A percentile compares a stretch with the other conserved stretches of the same genome.
phyloP scores from a whole-genome alignment of 345 rosid genomes.

The Eucalyptus cloeziana region DNA sequence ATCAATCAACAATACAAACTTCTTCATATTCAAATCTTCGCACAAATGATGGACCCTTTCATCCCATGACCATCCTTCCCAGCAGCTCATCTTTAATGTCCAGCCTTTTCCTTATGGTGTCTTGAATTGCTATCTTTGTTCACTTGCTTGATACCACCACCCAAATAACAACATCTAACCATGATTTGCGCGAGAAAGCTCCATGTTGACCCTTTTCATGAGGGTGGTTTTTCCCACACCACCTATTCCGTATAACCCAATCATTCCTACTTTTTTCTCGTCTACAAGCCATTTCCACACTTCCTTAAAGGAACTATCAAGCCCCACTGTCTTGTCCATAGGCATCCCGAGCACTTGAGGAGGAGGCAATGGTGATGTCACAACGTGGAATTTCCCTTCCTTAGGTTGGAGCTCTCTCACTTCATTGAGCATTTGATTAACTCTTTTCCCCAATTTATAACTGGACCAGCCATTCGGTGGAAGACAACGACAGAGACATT shows the following conservation, averaged over 20 bases:
- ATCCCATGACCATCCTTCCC: neutral
- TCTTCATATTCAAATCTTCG: neutral
- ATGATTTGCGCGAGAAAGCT: accelerated
- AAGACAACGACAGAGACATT: neutral
- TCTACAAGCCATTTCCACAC: neutral
- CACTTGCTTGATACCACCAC: neutral
- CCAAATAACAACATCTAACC: neutral
- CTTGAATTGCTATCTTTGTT: neutral
- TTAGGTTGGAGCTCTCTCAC: accelerated
- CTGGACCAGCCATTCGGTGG: neutral
- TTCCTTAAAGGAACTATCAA: neutral
- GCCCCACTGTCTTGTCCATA: neutral
- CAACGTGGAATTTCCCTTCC: accelerated
- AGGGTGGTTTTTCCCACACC: conserved; percentile 10
- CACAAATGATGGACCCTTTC: neutral
- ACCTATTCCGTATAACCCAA: neutral
- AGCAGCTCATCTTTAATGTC: neutral
- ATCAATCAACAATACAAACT: conserved; percentile 7
- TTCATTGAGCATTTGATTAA: neutral
- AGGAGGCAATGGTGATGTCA: neutral
- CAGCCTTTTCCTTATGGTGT: neutral
- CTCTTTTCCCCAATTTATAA: neutral
- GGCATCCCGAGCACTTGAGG: neutral
- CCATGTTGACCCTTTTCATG: neutral
- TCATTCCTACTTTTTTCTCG: neutral